Evolutionary conservation across 495 filamentous ascomycete genomes (phyloP).

Genomic region (Tetracladium marchalianum): DNA sequence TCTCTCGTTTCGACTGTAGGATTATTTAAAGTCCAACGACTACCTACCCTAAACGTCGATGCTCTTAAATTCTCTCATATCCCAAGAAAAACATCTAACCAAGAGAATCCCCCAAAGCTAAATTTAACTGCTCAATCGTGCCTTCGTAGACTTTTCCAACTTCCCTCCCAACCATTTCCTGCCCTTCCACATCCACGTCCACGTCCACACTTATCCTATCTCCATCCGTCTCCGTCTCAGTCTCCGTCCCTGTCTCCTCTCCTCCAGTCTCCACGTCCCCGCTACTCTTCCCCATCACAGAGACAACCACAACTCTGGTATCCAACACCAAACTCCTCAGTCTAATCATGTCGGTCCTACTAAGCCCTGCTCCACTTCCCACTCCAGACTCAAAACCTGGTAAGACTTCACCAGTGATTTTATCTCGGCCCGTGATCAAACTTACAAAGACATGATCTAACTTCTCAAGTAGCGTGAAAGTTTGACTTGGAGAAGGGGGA

Average conservation of each 20-base stretch:
- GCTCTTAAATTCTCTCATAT: constrained; percentile 14
- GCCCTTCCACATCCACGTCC: constrained; percentile 29
- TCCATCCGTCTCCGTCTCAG: constrained; percentile 19
- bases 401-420: constrained; percentile 51
- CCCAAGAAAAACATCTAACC: constrained; percentile 40
- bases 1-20: too few species aligned
- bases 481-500: constrained; percentile 50
- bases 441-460: constrained; percentile 69
- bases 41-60: too few species aligned
- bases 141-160: constrained; percentile 68
- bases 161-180: constrained; percentile 31
- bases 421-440: constrained; percentile 55
- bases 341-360: constrained; percentile 72
- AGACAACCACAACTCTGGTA: constrained; percentile 54
- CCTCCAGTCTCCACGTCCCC: neutral
- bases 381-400: constrained; percentile 53
- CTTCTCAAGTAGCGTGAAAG: constrained; percentile 61
- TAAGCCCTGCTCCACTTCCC: constrained; percentile 36
- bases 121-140: constrained; percentile 54
- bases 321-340: constrained; percentile 67
- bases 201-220: constrained; percentile 27
- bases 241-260: constrained; percentile 8
- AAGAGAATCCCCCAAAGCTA: too few species aligned
- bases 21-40: too few species aligned
- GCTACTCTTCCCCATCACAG: constrained; percentile 38